Base-by-base conservation (phyloP, 257 asterid genomes). In the Solanum stenotomum region DNA sequence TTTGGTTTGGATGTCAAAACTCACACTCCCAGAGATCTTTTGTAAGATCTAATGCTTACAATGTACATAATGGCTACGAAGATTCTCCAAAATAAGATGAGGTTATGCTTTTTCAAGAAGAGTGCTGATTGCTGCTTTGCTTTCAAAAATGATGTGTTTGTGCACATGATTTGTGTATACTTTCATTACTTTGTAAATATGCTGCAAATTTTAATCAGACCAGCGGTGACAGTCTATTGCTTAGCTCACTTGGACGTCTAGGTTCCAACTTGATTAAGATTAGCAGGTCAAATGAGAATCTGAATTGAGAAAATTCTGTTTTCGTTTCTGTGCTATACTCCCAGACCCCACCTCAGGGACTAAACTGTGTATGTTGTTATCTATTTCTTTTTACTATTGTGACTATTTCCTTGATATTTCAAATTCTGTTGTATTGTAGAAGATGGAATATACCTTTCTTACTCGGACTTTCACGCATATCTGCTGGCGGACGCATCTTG, bases 361-460 rank as follows among this genome's bases (percentile, higher is more conserved):
- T 72, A 18, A 16, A 33, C 8, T 18, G 27, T 6, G 44, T 72
- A 72, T 33, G 25, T 71, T 18, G 42, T 72, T 33, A 78, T 76
- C 65, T 52, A 7, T 27, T 68, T 49, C 38, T 16, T 72, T 89
- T 68, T 61, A 74, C 35, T 79, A 18, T 59, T 82, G 87, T 87
- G 59, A 20, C 67, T 83, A 59, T 44, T 61, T 87, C 52, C 49
- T 72, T 84, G 49, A 38, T 5, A 76, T 85, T 79, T 27, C 88
- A 52, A 27, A 37, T 86, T 76, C 72, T 87, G 61, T 78, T 90
- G 35, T 72, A 76, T 71, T 91, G 90, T 97, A 97, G 99, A 94
- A 89, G 96, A 94, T 68, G 98, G 98, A 77, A 94, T 96, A 88
- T 96, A 97, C 94, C 92, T 97, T 91, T 95, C 98, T 44, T 97